Evolutionary conservation across 192 early-diverging fungal genomes (phyloP).

Genomic region (Mortierella hygrophila): DNA sequence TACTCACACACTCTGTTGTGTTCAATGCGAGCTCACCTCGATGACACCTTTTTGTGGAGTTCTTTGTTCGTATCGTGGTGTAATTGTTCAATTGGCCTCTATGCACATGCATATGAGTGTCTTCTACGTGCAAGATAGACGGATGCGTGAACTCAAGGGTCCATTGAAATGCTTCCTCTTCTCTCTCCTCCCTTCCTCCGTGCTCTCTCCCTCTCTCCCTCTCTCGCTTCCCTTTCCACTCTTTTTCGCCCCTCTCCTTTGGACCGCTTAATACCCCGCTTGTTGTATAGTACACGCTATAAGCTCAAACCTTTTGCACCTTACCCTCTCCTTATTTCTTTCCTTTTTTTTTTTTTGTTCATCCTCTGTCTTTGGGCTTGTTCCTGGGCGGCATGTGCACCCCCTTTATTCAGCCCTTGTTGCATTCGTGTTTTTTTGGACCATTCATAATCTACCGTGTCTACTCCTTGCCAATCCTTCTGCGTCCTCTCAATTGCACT

Average conservation of each 20-base stretch:
- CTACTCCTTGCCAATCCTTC: neutral
- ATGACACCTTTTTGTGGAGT: too few relatives aligned
- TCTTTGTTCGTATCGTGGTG: neutral
- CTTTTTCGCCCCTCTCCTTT: too few relatives aligned
- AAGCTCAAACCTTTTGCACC: neutral
- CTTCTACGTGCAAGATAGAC: neutral
- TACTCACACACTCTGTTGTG: too few relatives aligned
- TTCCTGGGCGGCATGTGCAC: neutral
- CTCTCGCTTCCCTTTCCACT: too few relatives aligned
- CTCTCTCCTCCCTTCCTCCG: neutral
- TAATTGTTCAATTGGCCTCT: neutral
- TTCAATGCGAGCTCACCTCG: too few relatives aligned
- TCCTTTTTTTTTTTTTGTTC: neutral
- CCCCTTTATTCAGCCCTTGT: neutral
- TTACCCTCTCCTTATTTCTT: neutral
- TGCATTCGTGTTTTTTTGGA: neutral
- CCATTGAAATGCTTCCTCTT: neutral
- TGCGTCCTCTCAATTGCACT: neutral
- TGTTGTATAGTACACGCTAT: neutral
- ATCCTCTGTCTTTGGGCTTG: neutral
- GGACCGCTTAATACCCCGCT: neutral
- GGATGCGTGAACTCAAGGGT: neutral
- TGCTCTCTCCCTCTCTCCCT: neutral
- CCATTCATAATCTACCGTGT: neutral
- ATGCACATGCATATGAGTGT: neutral